These are phyloP conservation scores for Russula sp. DNA, from an alignment of 768 basidiomycete species.

Conservation along the genomic window DNA sequence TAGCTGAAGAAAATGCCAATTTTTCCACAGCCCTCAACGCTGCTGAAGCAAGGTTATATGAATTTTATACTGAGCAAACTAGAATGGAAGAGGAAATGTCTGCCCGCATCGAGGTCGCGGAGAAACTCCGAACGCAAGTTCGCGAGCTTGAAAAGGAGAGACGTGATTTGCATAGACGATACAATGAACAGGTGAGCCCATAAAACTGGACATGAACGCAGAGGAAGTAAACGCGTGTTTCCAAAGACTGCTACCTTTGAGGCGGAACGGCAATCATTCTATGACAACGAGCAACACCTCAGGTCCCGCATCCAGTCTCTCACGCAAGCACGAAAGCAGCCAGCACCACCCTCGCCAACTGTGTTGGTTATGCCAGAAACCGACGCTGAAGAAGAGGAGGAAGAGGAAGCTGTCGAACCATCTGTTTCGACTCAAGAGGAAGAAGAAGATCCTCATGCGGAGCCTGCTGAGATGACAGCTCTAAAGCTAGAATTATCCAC, in stretches of 20 bases:
- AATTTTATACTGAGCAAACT: slow-evolving; percentile 77
- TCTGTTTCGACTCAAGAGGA: slow-evolving; percentile 45
- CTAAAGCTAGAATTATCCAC: slow-evolving; percentile 82
- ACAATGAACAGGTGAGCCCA: slow-evolving; percentile 76
- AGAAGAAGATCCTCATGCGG: slow-evolving; percentile 62
- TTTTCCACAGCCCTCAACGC: slow-evolving; percentile 61
- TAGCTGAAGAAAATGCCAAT: slow-evolving; percentile 62
- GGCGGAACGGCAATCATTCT: slow-evolving; percentile 87
- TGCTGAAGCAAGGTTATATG: slow-evolving; percentile 70
- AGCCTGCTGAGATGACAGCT: slow-evolving; percentile 86
- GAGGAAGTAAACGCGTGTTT: slow-evolving; percentile 11
- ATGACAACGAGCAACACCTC: slow-evolving; percentile 91
- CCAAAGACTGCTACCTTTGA: slow-evolving; percentile 80
- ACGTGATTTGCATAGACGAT: slow-evolving; percentile 74
- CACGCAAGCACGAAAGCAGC: slow-evolving; percentile 59
- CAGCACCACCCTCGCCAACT: slow-evolving; percentile 36
- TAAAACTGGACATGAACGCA: slow-evolving; percentile 16
- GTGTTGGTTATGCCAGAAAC: slow-evolving; percentile 35
- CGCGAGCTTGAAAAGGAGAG: slow-evolving; percentile 89
- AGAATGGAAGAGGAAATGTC: slow-evolving; percentile 80
- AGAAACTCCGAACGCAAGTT: slow-evolving; percentile 76
- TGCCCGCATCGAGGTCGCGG: slow-evolving; percentile 75
- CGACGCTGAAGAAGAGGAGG: slow-evolving; percentile 43
- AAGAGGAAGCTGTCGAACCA: slow-evolving; percentile 37
- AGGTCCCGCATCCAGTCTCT: slow-evolving; percentile 87